These are phyloP conservation scores for Eimeria brunetti DNA, from an alignment of 169 alveolate genomes.

Conservation along the genomic window DNA sequence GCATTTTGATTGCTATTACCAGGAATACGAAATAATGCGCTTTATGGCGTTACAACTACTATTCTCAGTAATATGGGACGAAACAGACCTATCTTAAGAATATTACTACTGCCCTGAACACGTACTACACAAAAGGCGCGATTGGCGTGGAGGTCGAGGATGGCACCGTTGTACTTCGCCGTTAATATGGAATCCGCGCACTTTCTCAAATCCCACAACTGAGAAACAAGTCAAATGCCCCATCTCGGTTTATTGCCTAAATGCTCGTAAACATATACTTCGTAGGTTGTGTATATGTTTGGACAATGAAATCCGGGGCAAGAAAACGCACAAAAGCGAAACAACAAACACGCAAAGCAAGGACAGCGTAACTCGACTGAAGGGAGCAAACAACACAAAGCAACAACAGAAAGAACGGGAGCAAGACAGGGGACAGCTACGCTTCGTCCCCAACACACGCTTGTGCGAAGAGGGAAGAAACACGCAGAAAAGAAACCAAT, in stretches of 20 bases:
- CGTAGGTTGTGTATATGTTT: background rate
- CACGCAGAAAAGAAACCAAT: background rate
- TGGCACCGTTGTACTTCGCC: conserved; percentile 77
- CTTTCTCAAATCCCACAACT: conserved; percentile 79
- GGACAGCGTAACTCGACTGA: no score
- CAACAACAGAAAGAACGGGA: background rate
- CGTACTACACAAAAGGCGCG: conserved; percentile 75
- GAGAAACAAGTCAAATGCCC: background rate
- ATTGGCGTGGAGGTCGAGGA: conserved; percentile 74
- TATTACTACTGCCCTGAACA: no score
- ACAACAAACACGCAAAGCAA: background rate
- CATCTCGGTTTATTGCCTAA: background rate
- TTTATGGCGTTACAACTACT: no score
- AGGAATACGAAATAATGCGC: no score
- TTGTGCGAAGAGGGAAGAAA: background rate
- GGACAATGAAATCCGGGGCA: background rate
- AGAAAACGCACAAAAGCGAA: background rate
- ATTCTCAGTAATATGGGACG: background rate
- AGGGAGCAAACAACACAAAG: background rate
- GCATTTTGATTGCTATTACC: background rate
- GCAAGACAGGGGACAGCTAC: background rate
- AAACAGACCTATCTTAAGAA: no score
- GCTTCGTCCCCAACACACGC: background rate
- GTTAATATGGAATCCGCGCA: conserved; percentile 76
- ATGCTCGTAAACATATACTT: background rate